Conservation (phyloP, 306 rosid genomes). For the Begonia masoniana region DNA sequence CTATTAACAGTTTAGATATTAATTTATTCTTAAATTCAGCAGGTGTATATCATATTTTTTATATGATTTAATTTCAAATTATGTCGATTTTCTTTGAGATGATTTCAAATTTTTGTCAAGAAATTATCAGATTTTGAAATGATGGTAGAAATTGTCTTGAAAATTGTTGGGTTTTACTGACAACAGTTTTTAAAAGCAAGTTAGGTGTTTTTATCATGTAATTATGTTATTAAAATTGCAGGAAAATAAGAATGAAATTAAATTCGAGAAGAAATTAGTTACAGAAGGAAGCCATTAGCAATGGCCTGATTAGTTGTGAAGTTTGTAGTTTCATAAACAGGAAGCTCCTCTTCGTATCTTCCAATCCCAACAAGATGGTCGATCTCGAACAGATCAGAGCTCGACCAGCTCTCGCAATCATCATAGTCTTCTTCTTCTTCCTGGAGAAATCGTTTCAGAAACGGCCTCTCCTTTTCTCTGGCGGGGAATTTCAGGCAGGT, state of each 20-base stretch:
- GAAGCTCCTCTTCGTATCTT: slow-evolving; percentile 60
- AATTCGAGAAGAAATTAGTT: slow-evolving; percentile 4
- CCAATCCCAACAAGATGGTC: slow-evolving; percentile 54
- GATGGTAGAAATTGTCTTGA: too few relatives aligned
- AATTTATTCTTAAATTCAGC: too few relatives aligned
- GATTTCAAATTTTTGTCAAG: too few relatives aligned
- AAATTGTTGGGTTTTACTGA: too few relatives aligned
- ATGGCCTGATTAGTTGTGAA: slow-evolving; percentile 49
- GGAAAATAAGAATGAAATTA: slow-evolving; percentile 4
- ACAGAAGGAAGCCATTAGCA: slow-evolving; percentile 40
- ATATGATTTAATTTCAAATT: too few relatives aligned
- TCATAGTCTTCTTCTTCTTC: slow-evolving; percentile 16
- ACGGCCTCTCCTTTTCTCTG: slow-evolving; percentile 8
- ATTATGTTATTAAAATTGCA: neutral
- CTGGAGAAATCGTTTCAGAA: slow-evolving; percentile 21
- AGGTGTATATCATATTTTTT: too few relatives aligned
- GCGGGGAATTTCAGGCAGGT: slow-evolving; percentile 4
- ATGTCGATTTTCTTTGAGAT: too few relatives aligned
- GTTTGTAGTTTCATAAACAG: slow-evolving; percentile 63
- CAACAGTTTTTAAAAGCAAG: too few relatives aligned
- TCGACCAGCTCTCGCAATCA: slow-evolving; percentile 43
- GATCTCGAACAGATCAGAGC: slow-evolving; percentile 62
- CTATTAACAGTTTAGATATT: too few relatives aligned
- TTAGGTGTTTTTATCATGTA: too few relatives aligned
- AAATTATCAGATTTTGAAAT: too few relatives aligned